phyloP scores from a whole-genome alignment of 2,329 filamentous ascomycete genomes.

The Sporothrix phasma region DNA sequence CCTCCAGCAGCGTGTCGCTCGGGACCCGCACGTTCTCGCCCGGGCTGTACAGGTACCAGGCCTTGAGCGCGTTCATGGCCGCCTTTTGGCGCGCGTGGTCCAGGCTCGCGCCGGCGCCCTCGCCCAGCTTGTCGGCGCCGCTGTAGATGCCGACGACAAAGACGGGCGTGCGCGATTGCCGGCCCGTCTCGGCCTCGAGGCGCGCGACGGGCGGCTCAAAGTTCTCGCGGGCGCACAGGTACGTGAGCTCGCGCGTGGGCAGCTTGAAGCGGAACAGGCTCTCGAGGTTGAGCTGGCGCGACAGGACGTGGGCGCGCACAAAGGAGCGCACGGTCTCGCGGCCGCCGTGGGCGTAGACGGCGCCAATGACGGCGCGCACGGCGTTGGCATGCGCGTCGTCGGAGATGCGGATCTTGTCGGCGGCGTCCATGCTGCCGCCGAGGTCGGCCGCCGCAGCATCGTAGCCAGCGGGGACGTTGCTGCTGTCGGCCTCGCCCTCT shows the following conservation, averaged over 20 bases:
- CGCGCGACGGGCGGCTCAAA: conserved; percentile 82
- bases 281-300: conserved; percentile 64
- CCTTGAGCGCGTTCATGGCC: conserved; percentile 75
- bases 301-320: conserved; percentile 73
- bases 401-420: conserved; percentile 22
- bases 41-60: conserved; percentile 94
- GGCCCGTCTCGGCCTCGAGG: conserved; percentile 83
- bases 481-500: conserved; percentile 12
- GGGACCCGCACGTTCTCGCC: conserved; percentile 53
- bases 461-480: neutral
- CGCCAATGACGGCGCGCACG: conserved; percentile 73
- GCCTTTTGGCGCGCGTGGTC: conserved; percentile 70
- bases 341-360: conserved; percentile 78
- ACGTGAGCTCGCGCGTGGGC: conserved; percentile 72
- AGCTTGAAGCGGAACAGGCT: conserved; percentile 74
- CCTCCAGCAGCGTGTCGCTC: conserved; percentile 56
- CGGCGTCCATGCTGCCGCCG: conserved; percentile 18
- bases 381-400: conserved; percentile 49
- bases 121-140: conserved; percentile 81
- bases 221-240: conserved; percentile 77
- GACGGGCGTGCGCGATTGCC: conserved; percentile 73
- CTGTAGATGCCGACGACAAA: conserved; percentile 92
- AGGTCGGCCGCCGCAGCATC: conserved; percentile 7
- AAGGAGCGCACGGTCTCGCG: conserved; percentile 70
- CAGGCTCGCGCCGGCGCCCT: conserved; percentile 72